Evolutionary conservation across 2,329 filamentous ascomycete species (phyloP), one percentile per base, ranked within the genome.

Genomic region (Elsinoe batatas): DNA sequence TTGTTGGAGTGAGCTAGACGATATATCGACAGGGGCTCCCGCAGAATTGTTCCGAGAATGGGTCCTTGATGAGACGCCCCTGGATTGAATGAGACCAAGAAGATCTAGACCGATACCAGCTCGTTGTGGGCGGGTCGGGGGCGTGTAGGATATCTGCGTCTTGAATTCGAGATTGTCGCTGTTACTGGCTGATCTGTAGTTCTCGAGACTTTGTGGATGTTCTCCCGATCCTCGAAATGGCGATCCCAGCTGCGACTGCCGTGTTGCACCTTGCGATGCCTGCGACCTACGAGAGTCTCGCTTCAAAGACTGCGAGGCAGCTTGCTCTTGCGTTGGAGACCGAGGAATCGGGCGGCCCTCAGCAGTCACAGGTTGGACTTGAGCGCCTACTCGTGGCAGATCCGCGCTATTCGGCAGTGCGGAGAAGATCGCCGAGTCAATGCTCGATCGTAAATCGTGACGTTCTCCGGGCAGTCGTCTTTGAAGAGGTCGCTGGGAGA

Each of bases 71-170:
- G 18, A 2, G n/a, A 42, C 38, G 10, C 18, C 18, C 18, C 30
- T 15, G 10, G 30, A 13, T 7, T 30, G 26, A 8, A 30, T 30
- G 7, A 30, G 26, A 30, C 26, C 26, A 30, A 30, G 26, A 30
- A 30, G 26, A 30, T 30, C 26, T 30, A 30, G 26, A 30, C 26
- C 26, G 8, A 30, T 5, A 30, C 26, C 26, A 30, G 26, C 26
- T 30, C 26, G 26, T 30, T 30, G 26, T 30, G 17, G 12, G 40
- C 18, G 18, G 3, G 5, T 26, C 7, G 26, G 20, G 47, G 13
- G 30, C 38, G 38, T 46, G 6, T 55, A 54, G 15, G 59, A 53
- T 13, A 58, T 57, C 30, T 53, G 57, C 18, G 57, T 59, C 22
- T 46, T 55, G 36, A 55, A 38, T 1, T 51, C 43, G 42, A 49